Percentiles rank a stretch among this genome's conserved stretches.
Evolutionary conservation across 2,329 filamentous ascomycete species (phyloP).

Genomic region (Apiospora sp.): DNA sequence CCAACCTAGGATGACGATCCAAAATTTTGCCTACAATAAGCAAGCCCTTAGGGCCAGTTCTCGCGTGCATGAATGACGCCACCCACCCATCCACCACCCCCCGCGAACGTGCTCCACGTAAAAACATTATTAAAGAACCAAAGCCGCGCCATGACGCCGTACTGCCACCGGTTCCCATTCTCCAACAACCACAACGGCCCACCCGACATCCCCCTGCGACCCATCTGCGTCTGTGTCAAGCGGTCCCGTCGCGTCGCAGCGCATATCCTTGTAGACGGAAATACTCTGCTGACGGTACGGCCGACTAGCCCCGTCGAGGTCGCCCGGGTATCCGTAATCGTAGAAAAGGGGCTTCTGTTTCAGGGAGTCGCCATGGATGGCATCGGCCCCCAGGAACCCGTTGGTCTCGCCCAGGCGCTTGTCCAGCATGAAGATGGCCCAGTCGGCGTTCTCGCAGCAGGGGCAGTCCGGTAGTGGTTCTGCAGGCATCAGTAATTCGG

Average conservation of each 20-base stretch:
- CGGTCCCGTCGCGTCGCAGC: slow-evolving; percentile 24
- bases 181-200: slow-evolving; percentile 24
- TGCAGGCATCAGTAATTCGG: neutral
- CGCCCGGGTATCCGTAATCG: slow-evolving; percentile 26
- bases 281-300: slow-evolving; percentile 24
- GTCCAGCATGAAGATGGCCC: slow-evolving; percentile 19
- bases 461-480: neutral
- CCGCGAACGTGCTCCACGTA: neutral
- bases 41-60: neutral
- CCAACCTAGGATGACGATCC: too few relatives aligned
- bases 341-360: slow-evolving; percentile 13
- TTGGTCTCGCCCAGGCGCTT: neutral
- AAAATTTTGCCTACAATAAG: neutral
- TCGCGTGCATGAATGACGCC: neutral
- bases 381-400: neutral
- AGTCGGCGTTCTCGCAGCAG: neutral
- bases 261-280: neutral
- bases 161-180: slow-evolving; percentile 8
- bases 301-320: slow-evolving; percentile 3
- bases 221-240: slow-evolving; percentile 24
- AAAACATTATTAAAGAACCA: too few relatives aligned
- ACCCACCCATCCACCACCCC: neutral
- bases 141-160: neutral
- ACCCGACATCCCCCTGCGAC: slow-evolving; percentile 20
- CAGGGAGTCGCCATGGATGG: neutral